These are phyloP conservation scores for Lachnellula subtilissima DNA, from an alignment of 2,329 filamentous ascomycete species.

Conservation along the genomic window DNA sequence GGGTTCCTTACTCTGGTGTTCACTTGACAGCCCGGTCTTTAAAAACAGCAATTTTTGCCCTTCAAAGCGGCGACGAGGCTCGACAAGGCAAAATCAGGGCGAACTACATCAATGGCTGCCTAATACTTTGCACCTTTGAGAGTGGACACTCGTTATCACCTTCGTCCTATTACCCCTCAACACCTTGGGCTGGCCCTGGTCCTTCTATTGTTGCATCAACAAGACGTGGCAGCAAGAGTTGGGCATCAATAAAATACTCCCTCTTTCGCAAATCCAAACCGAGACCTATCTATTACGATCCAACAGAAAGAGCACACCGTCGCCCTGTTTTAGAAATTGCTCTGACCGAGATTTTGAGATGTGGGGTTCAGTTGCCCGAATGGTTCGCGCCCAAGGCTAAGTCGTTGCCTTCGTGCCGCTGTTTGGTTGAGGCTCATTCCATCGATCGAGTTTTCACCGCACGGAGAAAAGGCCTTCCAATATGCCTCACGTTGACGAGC, in stretches of 20 bases:
- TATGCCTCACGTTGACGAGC: neutral
- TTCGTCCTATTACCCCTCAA: neutral
- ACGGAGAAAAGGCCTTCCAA: neutral
- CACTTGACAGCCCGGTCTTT: neutral
- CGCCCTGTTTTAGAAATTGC: neutral
- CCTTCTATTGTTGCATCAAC: neutral
- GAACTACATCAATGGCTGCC: neutral
- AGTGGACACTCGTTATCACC: neutral
- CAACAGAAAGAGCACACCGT: neutral
- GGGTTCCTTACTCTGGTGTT: neutral
- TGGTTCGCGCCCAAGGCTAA: neutral
- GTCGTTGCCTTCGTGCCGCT: neutral
- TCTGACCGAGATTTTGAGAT: neutral
- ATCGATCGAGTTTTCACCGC: neutral
- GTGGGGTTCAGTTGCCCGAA: neutral
- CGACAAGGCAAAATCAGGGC: conserved; percentile 2
- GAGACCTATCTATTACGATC: neutral
- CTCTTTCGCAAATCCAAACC: neutral
- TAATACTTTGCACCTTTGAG: neutral
- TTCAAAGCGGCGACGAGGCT: neutral
- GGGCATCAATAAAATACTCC: neutral
- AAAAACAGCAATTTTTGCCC: neutral
- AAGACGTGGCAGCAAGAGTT: neutral
- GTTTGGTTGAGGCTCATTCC: neutral
- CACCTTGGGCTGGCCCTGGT: neutral